Evolutionary conservation across 148 eudicot genomes (phyloP), one percentile per base, ranked within the genome.

Genomic region (Rhododendron molle): DNA sequence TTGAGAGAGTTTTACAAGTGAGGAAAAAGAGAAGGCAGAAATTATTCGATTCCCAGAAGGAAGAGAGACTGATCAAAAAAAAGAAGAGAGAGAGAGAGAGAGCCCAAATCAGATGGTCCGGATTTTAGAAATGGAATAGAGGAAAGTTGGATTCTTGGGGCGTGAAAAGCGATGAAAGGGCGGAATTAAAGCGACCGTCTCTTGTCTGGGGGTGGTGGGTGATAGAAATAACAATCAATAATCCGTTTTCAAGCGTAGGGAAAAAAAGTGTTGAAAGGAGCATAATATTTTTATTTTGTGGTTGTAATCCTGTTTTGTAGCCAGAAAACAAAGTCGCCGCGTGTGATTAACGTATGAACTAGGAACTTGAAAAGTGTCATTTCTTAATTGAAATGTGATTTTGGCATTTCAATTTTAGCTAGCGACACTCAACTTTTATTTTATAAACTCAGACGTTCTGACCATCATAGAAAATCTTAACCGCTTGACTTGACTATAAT

Each of bases 1-100:
- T 72, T 5, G 74, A 47, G 49, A 83, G 85, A 58, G 65, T 21
- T 58, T 62, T 28, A 14, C 76, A 30, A 30, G 78, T 18, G 21
- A 30, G 49, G 82, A 81, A 32, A 30, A 32, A 1, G 62, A 50
- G 23, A 36, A 30, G 65, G 76, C 60, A 71, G 20, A 30, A 54
- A 85, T 81, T 58, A 81, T 36, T 65, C 67, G 76, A 85, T 65
- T 30, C 5, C 6, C 40, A 71, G 76, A 14, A 71, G 40, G 32
- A 2, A 71, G 38, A 76, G 81, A 85, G 87, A 13, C n/a, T n/a
- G n/a, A n/a, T n/a, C n/a, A 5, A 87, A 85, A 85, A 86, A 89
- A 86, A 88, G 79, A 78, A 71, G 38, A 40, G 1, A 76, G 81
- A 85, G 87, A 13, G 14, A 88, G 86, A 85, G 87, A 90, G 87